Evolutionary conservation across 2,329 filamentous ascomycete species (phyloP).

Genomic region (Claviceps arundinis): DNA sequence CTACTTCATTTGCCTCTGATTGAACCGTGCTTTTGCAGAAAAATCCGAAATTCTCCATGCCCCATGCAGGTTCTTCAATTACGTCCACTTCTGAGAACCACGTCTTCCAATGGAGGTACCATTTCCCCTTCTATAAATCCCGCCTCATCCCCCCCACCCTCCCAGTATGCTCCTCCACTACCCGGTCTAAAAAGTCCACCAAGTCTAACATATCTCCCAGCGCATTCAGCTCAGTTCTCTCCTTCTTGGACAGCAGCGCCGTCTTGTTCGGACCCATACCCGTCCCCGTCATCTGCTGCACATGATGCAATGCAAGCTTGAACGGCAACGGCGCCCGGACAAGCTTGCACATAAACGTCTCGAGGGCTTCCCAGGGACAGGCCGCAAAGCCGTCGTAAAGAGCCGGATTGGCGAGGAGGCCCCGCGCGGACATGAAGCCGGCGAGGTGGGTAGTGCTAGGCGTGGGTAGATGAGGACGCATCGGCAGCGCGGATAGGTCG

Average conservation of each 20-base stretch:
- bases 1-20: too few relatives aligned
- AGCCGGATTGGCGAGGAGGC: constrained; percentile 53
- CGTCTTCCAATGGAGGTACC: too few relatives aligned
- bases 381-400: constrained; percentile 44
- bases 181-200: constrained; percentile 46
- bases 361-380: constrained; percentile 50
- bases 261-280: constrained; percentile 40
- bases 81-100: too few relatives aligned
- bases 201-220: constrained; percentile 42
- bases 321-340: constrained; percentile 46
- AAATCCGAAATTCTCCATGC: too few relatives aligned
- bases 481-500: constrained; percentile 31
- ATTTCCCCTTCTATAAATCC: constrained; percentile 15
- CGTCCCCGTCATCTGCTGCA: constrained; percentile 52
- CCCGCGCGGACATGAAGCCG: constrained; percentile 59
- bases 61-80: too few relatives aligned
- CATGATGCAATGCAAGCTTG: constrained; percentile 51
- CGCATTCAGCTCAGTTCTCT: constrained; percentile 36
- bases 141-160: constrained; percentile 18
- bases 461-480: constrained; percentile 14
- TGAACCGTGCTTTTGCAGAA: too few relatives aligned
- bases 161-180: constrained; percentile 24
- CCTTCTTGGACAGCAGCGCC: constrained; percentile 40
- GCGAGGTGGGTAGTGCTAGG: constrained; percentile 36
- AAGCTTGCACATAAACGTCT: constrained; percentile 46